A percentile compares a stretch with the other conserved stretches of the same genome.
phyloP scores from a whole-genome alignment of 1,139 yeast species.

The Pichia sp. region DNA sequence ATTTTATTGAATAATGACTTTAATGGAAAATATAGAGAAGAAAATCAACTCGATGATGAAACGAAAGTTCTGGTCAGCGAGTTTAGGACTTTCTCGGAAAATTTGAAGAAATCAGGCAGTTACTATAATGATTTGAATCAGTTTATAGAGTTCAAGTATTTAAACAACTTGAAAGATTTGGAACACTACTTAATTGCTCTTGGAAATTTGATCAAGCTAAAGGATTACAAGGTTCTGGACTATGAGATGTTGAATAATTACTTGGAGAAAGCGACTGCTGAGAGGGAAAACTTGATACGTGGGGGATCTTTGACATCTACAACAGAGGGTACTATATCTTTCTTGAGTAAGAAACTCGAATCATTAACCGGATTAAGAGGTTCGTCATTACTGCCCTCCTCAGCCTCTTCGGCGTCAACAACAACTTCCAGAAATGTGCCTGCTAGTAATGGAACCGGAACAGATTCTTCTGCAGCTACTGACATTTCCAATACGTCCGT shows the following conservation, averaged over 20 bases:
- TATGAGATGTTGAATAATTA: slow-evolving; percentile 82
- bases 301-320: slow-evolving; percentile 37
- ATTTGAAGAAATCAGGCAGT: slow-evolving; percentile 45
- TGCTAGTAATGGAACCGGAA: slow-evolving; percentile 37
- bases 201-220: slow-evolving; percentile 70
- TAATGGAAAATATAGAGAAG: slow-evolving; percentile 26
- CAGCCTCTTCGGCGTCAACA: not conserved
- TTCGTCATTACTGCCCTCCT: slow-evolving; percentile 9
- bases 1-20: slow-evolving; percentile 38
- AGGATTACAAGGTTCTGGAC: slow-evolving; percentile 89
- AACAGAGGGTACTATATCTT: slow-evolving; percentile 33
- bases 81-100: slow-evolving; percentile 50
- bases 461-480: not conserved
- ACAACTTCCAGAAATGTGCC: slow-evolving; percentile 3
- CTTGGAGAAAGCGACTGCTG: slow-evolving; percentile 62
- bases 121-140: slow-evolving; percentile 48
- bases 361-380: slow-evolving; percentile 28
- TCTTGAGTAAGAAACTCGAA: slow-evolving; percentile 31
- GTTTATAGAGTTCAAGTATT: slow-evolving; percentile 73
- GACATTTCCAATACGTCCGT: not conserved
- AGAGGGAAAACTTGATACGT: slow-evolving; percentile 57
- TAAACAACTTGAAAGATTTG: slow-evolving; percentile 79
- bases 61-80: slow-evolving; percentile 37
- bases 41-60: slow-evolving; percentile 16
- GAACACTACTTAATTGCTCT: slow-evolving; percentile 79